These are phyloP conservation scores for Botrytis medusae DNA, from an alignment of 2,329 filamentous ascomycete species.

Conservation along the genomic window DNA sequence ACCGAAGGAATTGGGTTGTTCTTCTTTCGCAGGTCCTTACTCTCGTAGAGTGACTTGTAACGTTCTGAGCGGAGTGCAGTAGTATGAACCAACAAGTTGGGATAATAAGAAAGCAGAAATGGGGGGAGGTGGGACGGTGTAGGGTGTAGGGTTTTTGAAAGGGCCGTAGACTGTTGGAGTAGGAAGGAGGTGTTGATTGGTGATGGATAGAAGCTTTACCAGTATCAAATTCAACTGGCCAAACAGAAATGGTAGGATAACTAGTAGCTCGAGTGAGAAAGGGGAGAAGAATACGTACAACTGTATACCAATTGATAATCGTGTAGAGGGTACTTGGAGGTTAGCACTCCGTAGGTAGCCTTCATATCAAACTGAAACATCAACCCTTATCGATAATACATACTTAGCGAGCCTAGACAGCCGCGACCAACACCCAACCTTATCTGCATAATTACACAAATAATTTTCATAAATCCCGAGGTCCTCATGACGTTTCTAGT, in stretches of 20 bases:
- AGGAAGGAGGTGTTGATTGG: not conserved
- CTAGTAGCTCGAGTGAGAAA: not conserved
- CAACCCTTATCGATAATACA: not conserved
- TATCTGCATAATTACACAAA: not conserved
- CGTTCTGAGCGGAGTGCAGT: not conserved
- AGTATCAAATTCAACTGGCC: not conserved
- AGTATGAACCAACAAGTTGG: not conserved
- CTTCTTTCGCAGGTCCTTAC: not conserved
- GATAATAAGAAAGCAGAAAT: not conserved
- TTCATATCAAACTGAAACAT: not conserved
- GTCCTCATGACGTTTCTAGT: not conserved
- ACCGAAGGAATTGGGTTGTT: not conserved
- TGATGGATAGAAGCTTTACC: not conserved
- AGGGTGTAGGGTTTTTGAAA: not conserved
- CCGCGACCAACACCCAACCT: not conserved
- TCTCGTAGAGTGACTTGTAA: not conserved
- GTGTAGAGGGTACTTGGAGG: not conserved
- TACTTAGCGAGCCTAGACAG: not conserved
- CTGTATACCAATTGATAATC: not conserved
- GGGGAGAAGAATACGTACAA: not conserved
- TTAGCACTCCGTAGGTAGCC: not conserved
- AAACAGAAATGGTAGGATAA: not conserved
- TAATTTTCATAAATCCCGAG: not conserved
- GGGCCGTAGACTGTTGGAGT: not conserved
- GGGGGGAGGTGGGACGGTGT: not conserved